These are phyloP conservation scores for Hypoxylon trugodes DNA, from an alignment of 495 filamentous ascomycete genomes.

Conservation along the genomic window DNA sequence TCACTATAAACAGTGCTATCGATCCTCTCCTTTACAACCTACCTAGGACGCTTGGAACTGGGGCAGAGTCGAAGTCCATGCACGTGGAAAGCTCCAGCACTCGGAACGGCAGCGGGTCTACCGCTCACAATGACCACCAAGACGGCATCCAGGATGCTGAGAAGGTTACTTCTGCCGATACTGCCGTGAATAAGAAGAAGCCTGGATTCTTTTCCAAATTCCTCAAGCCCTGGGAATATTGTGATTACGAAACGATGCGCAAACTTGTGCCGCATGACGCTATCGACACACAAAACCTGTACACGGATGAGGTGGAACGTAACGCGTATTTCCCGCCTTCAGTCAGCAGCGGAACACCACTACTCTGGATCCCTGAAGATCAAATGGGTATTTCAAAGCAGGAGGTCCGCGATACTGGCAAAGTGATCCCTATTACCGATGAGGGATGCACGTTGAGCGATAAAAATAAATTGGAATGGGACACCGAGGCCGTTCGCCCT, in stretches of 20 bases:
- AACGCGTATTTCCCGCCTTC: slow-evolving; percentile 83
- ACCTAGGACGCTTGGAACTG: slow-evolving; percentile 66
- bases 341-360: slow-evolving; percentile 67
- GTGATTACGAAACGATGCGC: slow-evolving; percentile 75
- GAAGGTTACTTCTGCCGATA: slow-evolving; percentile 30
- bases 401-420: slow-evolving; percentile 75
- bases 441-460: slow-evolving; percentile 83
- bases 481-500: slow-evolving; percentile 72
- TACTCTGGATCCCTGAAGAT: slow-evolving; percentile 88
- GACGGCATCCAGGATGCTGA: slow-evolving; percentile 44
- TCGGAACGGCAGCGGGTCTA: slow-evolving; percentile 34
- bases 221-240: slow-evolving; percentile 79
- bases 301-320: slow-evolving; percentile 65
- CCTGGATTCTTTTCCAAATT: slow-evolving; percentile 69
- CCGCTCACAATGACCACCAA: slow-evolving; percentile 41
- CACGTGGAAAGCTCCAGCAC: slow-evolving; percentile 39
- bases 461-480: slow-evolving; percentile 81
- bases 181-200: slow-evolving; percentile 46
- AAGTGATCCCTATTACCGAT: slow-evolving; percentile 82
- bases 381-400: slow-evolving; percentile 76
- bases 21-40: slow-evolving; percentile 83
- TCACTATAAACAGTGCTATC: slow-evolving; percentile 80
- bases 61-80: slow-evolving; percentile 67
- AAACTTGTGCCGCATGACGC: slow-evolving; percentile 69
- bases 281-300: slow-evolving; percentile 53